Percentiles rank a stretch among this genome's conserved stretches.
Conservation (phyloP, 495 filamentous ascomycete genomes). For the Clohesyomyces aquaticus region DNA sequence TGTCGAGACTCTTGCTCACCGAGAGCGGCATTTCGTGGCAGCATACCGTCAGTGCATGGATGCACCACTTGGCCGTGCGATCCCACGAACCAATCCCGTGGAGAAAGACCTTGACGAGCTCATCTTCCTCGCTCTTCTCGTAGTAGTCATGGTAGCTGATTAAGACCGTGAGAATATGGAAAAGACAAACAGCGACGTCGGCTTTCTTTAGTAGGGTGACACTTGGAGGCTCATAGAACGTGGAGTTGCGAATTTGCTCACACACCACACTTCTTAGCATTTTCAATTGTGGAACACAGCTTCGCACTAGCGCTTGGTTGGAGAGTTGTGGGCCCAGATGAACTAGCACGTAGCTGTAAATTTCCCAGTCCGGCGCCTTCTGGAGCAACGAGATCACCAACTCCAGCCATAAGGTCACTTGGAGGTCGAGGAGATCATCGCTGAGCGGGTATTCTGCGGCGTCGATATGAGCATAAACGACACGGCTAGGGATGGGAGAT, state of each 20-base stretch:
- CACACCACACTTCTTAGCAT: conserved; percentile 76
- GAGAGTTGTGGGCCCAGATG: conserved; percentile 86
- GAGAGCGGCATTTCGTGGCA: conserved; percentile 89
- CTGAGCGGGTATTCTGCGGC: conserved; percentile 26
- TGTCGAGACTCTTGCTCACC: conserved; percentile 76
- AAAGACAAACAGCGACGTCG: conserved; percentile 85
- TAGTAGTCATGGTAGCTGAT: conserved; percentile 87
- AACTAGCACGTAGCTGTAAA: conserved; percentile 87
- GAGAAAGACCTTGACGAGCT: conserved; percentile 82
- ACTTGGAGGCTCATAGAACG: conserved; percentile 45
- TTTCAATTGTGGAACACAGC: conserved; percentile 71
- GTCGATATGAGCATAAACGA: conserved; percentile 46
- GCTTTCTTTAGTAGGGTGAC: conserved; percentile 76
- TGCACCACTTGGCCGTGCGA: conserved; percentile 83
- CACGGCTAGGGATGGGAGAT: conserved; percentile 39
- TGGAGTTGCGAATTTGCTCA: conserved; percentile 82
- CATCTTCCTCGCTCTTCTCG: conserved; percentile 82
- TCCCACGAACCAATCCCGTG: conserved; percentile 82
- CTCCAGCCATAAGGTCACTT: conserved; percentile 77
- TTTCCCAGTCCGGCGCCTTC: conserved; percentile 84
- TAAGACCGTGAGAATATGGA: conserved; percentile 79
- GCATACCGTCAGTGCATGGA: conserved; percentile 90
- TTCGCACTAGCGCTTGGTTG: conserved; percentile 83
- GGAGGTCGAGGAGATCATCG: conserved; percentile 51
- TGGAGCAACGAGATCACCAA: conserved; percentile 72